Conservation (phyloP, 371 early-diverging fungal genomes). For the Lichtheimia ornata region DNA sequence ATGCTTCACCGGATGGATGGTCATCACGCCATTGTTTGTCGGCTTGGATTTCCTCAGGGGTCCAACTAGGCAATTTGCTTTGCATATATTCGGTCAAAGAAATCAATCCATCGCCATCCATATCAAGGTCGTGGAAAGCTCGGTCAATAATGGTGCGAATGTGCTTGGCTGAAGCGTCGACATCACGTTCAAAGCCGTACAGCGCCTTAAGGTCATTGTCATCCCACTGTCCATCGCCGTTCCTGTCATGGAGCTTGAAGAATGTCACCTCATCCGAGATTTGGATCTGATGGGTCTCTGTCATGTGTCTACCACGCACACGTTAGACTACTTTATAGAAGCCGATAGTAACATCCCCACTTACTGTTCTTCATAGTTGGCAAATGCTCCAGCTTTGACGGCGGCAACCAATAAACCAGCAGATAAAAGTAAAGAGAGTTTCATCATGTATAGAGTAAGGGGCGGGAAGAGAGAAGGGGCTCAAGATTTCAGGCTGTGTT, state of each 20-base stretch:
- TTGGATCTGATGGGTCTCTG: constrained; percentile 34
- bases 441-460: too few species aligned
- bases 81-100: constrained; percentile 36
- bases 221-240: constrained; percentile 42
- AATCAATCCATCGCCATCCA: constrained; percentile 28
- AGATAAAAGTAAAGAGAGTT: too few species aligned
- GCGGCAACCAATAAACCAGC: too few species aligned
- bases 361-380: constrained; percentile 26
- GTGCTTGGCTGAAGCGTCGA: constrained; percentile 38
- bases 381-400: constrained; percentile 3
- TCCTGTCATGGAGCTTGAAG: constrained; percentile 44
- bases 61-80: constrained; percentile 24
- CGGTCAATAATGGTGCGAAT: constrained; percentile 38
- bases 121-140: constrained; percentile 41
- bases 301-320: constrained; percentile 32
- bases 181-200: constrained; percentile 38
- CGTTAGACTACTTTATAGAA: not conserved
- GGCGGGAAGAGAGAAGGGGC: too few species aligned
- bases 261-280: constrained; percentile 39
- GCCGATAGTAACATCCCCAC: not conserved
- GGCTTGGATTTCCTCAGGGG: constrained; percentile 15
- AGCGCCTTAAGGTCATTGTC: constrained; percentile 29
- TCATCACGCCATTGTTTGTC: constrained; percentile 21
- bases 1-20: constrained; percentile 6
- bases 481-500: too few species aligned